These are phyloP conservation scores for Sporothrix schenckii DNA, from an alignment of 2,329 filamentous ascomycete genomes.

Conservation along the genomic window DNA sequence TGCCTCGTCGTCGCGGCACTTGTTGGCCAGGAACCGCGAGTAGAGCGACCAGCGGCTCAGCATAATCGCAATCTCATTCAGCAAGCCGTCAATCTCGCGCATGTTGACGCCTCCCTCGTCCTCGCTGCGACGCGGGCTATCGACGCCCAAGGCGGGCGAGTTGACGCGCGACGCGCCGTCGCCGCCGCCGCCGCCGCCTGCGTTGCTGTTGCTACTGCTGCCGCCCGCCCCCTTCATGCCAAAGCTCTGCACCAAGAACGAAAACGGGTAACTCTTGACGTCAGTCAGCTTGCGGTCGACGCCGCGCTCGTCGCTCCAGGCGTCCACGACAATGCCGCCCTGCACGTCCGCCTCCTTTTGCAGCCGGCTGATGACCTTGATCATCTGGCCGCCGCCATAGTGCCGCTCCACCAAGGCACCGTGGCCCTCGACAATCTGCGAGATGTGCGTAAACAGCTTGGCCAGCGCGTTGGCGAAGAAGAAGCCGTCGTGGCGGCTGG, in stretches of 20 bases:
- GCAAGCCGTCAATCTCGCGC: constrained; percentile 87
- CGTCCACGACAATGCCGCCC: constrained; percentile 92
- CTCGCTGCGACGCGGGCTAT: constrained; percentile 64
- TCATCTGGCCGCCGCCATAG: constrained; percentile 92
- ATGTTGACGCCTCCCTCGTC: constrained; percentile 96
- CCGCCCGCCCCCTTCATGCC: constrained; percentile 54
- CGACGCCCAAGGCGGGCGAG: constrained; percentile 68
- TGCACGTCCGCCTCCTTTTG: constrained; percentile 96
- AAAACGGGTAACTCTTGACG: constrained; percentile 96
- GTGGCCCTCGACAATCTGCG: constrained; percentile 92
- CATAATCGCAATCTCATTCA: constrained; percentile 91
- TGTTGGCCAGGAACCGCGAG: constrained; percentile 81
- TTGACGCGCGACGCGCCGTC: constrained; percentile 67
- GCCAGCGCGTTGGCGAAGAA: constrained; percentile 92
- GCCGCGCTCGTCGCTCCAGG: constrained; percentile 86
- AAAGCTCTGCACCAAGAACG: constrained; percentile 94
- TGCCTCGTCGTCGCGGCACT: constrained; percentile 62
- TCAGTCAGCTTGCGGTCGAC: constrained; percentile 88
- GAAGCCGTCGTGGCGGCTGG: constrained; percentile 68
- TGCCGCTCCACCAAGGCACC: constrained; percentile 89
- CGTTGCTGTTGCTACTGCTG: not conserved
- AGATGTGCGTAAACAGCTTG: constrained; percentile 94
- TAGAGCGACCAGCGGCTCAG: constrained; percentile 92
- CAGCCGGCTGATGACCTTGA: constrained; percentile 85
- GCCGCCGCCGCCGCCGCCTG: not conserved